phyloP scores from a whole-genome alignment of 1,284 basidiomycete genomes.

The Coniferiporia sulphurascens region DNA sequence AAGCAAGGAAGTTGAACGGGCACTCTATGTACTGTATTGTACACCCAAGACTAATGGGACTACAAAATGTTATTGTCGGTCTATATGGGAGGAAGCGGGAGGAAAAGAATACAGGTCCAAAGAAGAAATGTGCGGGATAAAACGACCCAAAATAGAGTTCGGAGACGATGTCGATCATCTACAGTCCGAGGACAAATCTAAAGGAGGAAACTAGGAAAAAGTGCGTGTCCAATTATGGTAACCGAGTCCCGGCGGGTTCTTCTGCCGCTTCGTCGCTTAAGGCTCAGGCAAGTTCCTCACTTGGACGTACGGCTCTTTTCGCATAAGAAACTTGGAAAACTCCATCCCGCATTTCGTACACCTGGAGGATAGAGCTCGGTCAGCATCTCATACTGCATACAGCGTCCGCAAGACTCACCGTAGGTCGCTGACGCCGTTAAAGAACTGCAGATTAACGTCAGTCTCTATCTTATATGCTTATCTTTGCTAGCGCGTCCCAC shows the following conservation, averaged over 20 bases:
- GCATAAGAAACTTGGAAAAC: constrained; percentile 36
- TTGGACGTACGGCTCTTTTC: constrained; percentile 38
- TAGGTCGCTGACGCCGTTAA: constrained; percentile 36
- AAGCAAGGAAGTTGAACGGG: not conserved
- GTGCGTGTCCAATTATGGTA: not conserved
- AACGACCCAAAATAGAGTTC: not conserved
- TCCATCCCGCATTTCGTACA: constrained; percentile 38
- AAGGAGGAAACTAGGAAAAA: constrained; percentile 1
- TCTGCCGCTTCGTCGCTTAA: not conserved
- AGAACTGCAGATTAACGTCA: constrained; percentile 29
- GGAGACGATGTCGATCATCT: not conserved
- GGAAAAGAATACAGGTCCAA: not conserved
- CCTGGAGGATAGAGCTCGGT: constrained; percentile 19
- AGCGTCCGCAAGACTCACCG: constrained; percentile 27
- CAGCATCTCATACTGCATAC: not conserved
- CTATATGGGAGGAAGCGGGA: not conserved
- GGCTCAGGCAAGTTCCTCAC: constrained; percentile 31
- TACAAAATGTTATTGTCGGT: not conserved
- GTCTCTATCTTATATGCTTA: constrained; percentile 11
- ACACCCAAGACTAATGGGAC: not conserved
- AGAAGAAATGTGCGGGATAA: not conserved
- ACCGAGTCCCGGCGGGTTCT: not conserved
- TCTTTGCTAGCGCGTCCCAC: constrained; percentile 24
- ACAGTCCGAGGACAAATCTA: not conserved
- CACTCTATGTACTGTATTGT: not conserved